Conservation (phyloP, 352 stramenopile species). For the Phytophthora megakarya region DNA sequence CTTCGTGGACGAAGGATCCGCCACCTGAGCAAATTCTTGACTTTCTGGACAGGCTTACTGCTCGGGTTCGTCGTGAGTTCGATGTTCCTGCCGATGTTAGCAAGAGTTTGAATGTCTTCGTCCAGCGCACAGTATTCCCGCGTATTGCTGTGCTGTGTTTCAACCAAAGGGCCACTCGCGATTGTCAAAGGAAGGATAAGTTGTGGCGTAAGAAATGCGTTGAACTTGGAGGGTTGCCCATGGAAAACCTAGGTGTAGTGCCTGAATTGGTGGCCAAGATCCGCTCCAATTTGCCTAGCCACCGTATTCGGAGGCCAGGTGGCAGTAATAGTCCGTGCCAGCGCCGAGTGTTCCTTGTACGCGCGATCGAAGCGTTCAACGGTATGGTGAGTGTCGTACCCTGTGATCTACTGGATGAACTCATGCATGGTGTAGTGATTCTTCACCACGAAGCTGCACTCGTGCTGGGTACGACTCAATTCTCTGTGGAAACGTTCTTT, state of each 20-base stretch:
- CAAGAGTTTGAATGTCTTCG: slow-evolving; percentile 80
- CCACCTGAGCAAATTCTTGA: slow-evolving; percentile 78
- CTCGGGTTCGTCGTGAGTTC: slow-evolving; percentile 75
- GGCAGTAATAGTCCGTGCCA: slow-evolving; percentile 31
- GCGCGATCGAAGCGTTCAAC: slow-evolving; percentile 81
- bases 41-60: slow-evolving; percentile 71
- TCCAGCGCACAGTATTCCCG: slow-evolving; percentile 77
- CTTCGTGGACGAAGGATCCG: slow-evolving; percentile 67
- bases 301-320: slow-evolving; percentile 29
- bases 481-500: slow-evolving; percentile 89
- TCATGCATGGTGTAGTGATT: slow-evolving; percentile 86
- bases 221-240: slow-evolving; percentile 62
- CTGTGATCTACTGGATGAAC: slow-evolving; percentile 83
- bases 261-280: slow-evolving; percentile 69
- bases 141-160: slow-evolving; percentile 80
- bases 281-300: slow-evolving; percentile 51
- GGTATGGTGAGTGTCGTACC: slow-evolving; percentile 78
- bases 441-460: slow-evolving; percentile 84
- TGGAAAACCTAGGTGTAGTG: slow-evolving; percentile 69
- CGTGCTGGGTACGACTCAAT: slow-evolving; percentile 87
- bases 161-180: slow-evolving; percentile 63
- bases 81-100: slow-evolving; percentile 71
- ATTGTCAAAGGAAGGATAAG: slow-evolving; percentile 86
- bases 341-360: slow-evolving; percentile 57
- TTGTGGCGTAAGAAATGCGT: slow-evolving; percentile 78